Base-by-base conservation (phyloP, 2,329 filamentous ascomycete species). In the Phialemonium atrogriseum region DNA sequence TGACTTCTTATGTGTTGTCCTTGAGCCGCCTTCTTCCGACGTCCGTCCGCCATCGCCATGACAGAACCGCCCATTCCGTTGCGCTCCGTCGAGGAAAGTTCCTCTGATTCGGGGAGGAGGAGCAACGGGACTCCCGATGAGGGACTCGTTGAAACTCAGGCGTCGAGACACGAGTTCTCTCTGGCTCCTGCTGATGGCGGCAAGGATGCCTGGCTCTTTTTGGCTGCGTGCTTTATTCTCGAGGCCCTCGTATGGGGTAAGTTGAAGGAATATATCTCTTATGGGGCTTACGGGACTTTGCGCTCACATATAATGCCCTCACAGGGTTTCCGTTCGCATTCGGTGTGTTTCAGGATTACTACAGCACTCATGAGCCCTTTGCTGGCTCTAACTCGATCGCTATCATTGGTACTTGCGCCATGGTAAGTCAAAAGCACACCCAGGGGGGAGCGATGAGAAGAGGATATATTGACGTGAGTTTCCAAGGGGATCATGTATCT, bases 321-420 rank as follows among this genome's bases (percentile, higher is more conserved):
- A 26, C 24, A 81, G 77, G 78, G 3, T 82, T 84, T 35, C 73
- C 77, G 0, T 77, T 77, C 34, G 67, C 76, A 0, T 85, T 78
- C 48, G 80, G 80, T 25, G 66, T 85, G 15, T 84, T 85, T 46
- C 77, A 84, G 43, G 67, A 78, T 31, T 80, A 81, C 51, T 84
- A 84, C 50, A 68, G 62, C 21, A 68, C 60, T 2, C 64, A 77
- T 36, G 63, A 64, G 5, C 69, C 73, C 2, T 84, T 84, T 34
- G 54, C 57, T 4, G 64, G 64, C 3, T 63, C 65, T 0, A 59
- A 63, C 17, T 59, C 65, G 25, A 73, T 82, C 30, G 66, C 77
- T 18, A 60, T 75, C 10, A 74, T 84, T 33, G 80, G 80, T 1
- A 83, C 77, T 2, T 73, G 68, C 34, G 64, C 75, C 4, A 70